These are phyloP conservation scores for Amphicarpaea edgeworthii DNA, from an alignment of 306 rosid species.

Conservation along the genomic window DNA sequence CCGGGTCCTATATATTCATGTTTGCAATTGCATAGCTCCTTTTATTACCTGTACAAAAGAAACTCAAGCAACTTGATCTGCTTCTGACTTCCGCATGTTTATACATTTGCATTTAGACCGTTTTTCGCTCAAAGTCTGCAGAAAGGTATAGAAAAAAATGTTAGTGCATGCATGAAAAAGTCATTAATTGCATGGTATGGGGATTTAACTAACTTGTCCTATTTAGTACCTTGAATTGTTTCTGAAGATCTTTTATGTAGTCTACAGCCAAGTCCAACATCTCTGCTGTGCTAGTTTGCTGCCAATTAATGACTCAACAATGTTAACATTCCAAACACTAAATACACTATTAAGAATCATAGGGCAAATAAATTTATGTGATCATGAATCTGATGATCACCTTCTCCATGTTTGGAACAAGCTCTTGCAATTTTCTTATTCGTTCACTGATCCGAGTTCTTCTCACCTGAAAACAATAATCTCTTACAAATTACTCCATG, in stretches of 20 bases:
- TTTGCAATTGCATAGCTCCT: slow-evolving; percentile 30
- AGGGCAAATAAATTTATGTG: neutral
- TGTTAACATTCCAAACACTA: slow-evolving; percentile 5
- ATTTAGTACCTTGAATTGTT: slow-evolving; percentile 75
- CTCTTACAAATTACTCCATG: neutral
- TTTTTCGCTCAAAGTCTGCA: slow-evolving; percentile 72
- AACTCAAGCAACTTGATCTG: slow-evolving; percentile 59
- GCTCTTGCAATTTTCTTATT: slow-evolving; percentile 89
- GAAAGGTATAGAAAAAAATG: neutral
- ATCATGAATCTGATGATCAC: slow-evolving; percentile 56
- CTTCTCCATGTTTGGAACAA: slow-evolving; percentile 98
- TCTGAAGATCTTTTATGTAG: slow-evolving; percentile 90
- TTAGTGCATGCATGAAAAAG: neutral
- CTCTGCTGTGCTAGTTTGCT: slow-evolving; percentile 98
- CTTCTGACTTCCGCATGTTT: slow-evolving; percentile 56
- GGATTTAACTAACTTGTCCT: slow-evolving; percentile 3
- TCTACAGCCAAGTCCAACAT: slow-evolving; percentile 95
- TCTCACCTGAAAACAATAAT: slow-evolving; percentile 64
- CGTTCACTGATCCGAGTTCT: slow-evolving; percentile 95
- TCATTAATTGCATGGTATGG: slow-evolving; percentile 3
- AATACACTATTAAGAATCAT: neutral
- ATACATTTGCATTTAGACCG: slow-evolving; percentile 82
- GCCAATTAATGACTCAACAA: slow-evolving; percentile 42
- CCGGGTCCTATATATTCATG: slow-evolving; percentile 39
- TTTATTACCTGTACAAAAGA: slow-evolving; percentile 47